A percentile compares a stretch with the other conserved stretches of the same genome.
phyloP scores from a whole-genome alignment of 306 rosid species.

The Vigna nakashimae region DNA sequence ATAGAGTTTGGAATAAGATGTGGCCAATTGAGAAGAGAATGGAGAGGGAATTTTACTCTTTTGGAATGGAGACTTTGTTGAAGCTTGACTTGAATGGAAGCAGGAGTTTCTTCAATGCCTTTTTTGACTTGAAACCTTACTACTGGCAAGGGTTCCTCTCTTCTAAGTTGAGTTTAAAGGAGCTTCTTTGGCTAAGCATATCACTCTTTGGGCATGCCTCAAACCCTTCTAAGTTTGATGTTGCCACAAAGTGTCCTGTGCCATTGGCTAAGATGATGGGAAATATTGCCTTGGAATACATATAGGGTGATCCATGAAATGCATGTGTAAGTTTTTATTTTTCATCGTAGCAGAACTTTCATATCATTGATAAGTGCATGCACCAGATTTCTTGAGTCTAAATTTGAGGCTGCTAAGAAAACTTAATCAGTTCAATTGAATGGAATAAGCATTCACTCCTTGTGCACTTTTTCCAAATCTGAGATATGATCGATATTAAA shows the following conservation, averaged over 20 bases:
- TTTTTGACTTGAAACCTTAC: conserved; percentile 74
- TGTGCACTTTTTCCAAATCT: not conserved
- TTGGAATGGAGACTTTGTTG: conserved; percentile 91
- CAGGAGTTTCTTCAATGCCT: conserved; percentile 79
- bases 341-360: conserved; percentile 3
- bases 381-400: too few species aligned
- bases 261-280: conserved; percentile 75
- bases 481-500: too few species aligned
- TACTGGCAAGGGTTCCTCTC: conserved; percentile 91
- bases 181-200: conserved; percentile 61
- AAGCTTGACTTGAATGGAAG: conserved; percentile 80
- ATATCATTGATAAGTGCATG: not conserved
- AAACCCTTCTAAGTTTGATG: conserved; percentile 65
- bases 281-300: conserved; percentile 68
- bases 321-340: not conserved
- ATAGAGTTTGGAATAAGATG: conserved; percentile 70
- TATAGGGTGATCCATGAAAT: conserved; percentile 43
- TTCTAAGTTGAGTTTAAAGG: conserved; percentile 66
- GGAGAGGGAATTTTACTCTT: conserved; percentile 70
- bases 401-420: not conserved
- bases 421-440: conserved; percentile 4
- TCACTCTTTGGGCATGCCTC: conserved; percentile 76
- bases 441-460: conserved; percentile 1
- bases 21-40: conserved; percentile 77
- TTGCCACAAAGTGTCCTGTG: conserved; percentile 75